Evolutionary conservation across 2,329 filamentous ascomycete species (phyloP).

Genomic region (Stemphylium lycopersici): DNA sequence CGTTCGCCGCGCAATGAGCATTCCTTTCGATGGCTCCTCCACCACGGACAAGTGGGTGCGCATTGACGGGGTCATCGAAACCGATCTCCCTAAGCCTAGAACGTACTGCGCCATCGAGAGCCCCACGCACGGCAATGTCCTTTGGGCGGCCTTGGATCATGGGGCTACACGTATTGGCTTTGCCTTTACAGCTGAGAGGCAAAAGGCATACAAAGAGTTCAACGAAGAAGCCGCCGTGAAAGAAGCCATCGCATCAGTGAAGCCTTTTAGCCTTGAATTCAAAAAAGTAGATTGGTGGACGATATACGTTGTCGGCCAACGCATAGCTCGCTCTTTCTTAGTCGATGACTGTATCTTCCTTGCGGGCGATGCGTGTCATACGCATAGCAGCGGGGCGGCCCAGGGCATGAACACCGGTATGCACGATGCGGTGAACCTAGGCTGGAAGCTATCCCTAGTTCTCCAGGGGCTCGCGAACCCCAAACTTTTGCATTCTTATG

Average conservation of each 20-base stretch:
- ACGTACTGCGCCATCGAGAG: constrained; percentile 59
- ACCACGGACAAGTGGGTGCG: constrained; percentile 62
- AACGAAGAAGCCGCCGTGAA: constrained; percentile 46
- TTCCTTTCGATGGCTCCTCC: constrained; percentile 58
- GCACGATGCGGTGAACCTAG: constrained; percentile 61
- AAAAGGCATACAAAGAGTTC: constrained; percentile 45
- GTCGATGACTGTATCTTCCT: constrained; percentile 57
- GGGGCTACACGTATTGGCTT: constrained; percentile 62
- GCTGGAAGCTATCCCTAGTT: constrained; percentile 61
- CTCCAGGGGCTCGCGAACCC: constrained; percentile 49
- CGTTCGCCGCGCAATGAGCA: constrained; percentile 54
- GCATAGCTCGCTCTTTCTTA: constrained; percentile 44
- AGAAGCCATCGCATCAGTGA: constrained; percentile 49
- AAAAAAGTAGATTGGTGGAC: constrained; percentile 54
- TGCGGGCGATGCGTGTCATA: constrained; percentile 64
- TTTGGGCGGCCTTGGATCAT: constrained; percentile 62
- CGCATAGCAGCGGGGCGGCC: constrained; percentile 61
- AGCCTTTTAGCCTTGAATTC: constrained; percentile 50
- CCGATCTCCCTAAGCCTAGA: constrained; percentile 57
- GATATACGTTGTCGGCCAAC: constrained; percentile 53
- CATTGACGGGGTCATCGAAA: constrained; percentile 58
- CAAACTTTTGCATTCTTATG: constrained; percentile 56
- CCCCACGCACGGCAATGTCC: constrained; percentile 60
- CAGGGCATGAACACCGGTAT: constrained; percentile 66
- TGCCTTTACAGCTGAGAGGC: constrained; percentile 54